Evolutionary conservation across 2,329 filamentous ascomycete genomes (phyloP), one percentile per base, ranked within the genome.

Genomic region (Talaromyces sp.): DNA sequence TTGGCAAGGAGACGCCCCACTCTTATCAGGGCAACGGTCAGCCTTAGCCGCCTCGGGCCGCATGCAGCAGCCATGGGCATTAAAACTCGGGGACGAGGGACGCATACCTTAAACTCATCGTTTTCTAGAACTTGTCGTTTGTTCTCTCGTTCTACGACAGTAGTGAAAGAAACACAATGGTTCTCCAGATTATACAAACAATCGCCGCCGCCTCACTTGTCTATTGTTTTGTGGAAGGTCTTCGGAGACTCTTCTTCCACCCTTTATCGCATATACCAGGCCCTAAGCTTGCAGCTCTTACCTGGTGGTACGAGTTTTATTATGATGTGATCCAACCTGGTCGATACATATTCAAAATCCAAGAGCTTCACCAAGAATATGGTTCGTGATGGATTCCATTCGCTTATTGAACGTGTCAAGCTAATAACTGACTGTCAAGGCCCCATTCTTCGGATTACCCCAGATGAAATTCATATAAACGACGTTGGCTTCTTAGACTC

Each of bases 261-360:
- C 73, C 73, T n/a, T 54, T 75, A 12, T 66, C 72, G 17, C 66
- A 67, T 12, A 68, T 74, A 46, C 74, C 73, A 1, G 74, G 74
- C 10, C 73, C 73, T 0, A 71, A 66, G 52, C 54, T 74, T 10
- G 73, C 71, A 14, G 67, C 67, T 11, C 19, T 69, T 21, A 70
- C 65, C 29, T 63, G 61, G 24, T 66, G 64, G 62, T 70, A 72
- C 58, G 69, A 73, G 41, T 68, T 67, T 56, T 72, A 72, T 51
- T 65, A 67, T 48, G 70, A 74, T 57, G 64, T 73, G n/a, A 58
- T 71, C 24, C 57, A 64, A 9, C 54, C 58, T 19, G 72, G 72
- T 26, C 62, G 64, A 58, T 75, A 70, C 61, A 66, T 71, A 27
- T 74, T 68, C 59, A 66, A 74, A 58, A 70, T 76, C 21, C 59